These are phyloP conservation scores for Cucumis cinereus DNA, from an alignment of 306 rosid species.

Conservation along the genomic window DNA sequence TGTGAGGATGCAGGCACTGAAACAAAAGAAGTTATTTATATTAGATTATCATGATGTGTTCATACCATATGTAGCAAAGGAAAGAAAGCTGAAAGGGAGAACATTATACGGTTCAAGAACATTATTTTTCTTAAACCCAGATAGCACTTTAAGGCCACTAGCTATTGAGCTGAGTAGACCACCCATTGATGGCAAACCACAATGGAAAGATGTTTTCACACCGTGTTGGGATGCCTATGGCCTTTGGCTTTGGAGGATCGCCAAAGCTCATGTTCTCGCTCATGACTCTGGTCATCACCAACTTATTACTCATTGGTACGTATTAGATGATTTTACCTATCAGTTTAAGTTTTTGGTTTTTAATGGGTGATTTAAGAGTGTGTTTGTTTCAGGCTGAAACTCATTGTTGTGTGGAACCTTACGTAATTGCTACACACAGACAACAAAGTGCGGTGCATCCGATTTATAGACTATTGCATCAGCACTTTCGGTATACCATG, in stretches of 20 bases:
- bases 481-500: constrained; percentile 78
- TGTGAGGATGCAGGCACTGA: not conserved
- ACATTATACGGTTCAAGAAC: not conserved
- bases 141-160: not conserved
- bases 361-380: too few species aligned
- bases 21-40: not conserved
- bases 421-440: constrained; percentile 64
- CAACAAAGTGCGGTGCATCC: constrained; percentile 81
- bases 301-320: not conserved
- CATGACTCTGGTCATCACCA: not conserved
- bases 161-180: not conserved
- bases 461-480: constrained; percentile 53
- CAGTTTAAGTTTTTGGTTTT: too few species aligned
- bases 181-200: not conserved
- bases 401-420: constrained; percentile 2
- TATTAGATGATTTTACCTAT: too few species aligned
- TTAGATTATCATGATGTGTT: not conserved
- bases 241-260: not conserved
- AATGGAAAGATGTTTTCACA: not conserved
- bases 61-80: not conserved
- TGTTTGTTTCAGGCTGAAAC: not conserved
- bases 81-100: not conserved
- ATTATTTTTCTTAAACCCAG: not conserved
- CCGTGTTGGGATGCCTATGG: constrained; percentile 7
- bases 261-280: not conserved